Conservation (phyloP, 2,329 filamentous ascomycete species). For the Byssoonygena ceratinophila region DNA sequence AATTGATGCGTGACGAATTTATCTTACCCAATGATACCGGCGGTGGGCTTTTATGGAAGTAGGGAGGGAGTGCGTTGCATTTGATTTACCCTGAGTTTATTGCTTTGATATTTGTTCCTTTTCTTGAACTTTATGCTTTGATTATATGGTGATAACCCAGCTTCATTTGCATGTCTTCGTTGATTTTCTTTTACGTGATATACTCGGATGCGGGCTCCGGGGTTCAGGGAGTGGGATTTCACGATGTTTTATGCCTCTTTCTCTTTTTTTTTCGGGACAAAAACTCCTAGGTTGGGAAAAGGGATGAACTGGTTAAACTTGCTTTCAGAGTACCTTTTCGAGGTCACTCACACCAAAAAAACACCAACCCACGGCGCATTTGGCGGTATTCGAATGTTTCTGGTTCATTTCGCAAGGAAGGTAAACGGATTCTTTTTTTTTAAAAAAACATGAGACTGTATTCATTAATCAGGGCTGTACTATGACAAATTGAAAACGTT, state of each 20-base stretch:
- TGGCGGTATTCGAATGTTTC: not conserved
- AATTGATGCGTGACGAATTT: slow-evolving; percentile 1
- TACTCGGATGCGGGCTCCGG: too few relatives aligned
- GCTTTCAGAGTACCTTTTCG: not conserved
- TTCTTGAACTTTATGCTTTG: not conserved
- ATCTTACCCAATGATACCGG: not conserved
- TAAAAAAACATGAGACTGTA: not conserved
- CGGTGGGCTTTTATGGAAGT: not conserved
- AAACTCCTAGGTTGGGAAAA: not conserved
- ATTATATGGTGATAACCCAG: not conserved
- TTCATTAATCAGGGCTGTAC: not conserved
- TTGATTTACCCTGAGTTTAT: not conserved
- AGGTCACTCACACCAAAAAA: not conserved
- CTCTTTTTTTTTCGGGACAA: not conserved
- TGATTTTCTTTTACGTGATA: too few relatives aligned
- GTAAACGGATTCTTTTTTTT: not conserved
- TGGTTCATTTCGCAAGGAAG: not conserved
- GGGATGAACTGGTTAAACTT: not conserved
- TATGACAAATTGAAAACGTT: not conserved
- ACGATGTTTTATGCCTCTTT: not conserved
- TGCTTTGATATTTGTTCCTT: not conserved
- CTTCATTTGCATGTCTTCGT: not conserved
- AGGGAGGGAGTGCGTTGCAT: not conserved
- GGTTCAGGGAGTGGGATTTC: not conserved
- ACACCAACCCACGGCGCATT: not conserved